A percentile compares a stretch with the other conserved stretches of the same genome.
Conservation (phyloP, 495 filamentous ascomycete species). For the Penicillium crystallinum region DNA sequence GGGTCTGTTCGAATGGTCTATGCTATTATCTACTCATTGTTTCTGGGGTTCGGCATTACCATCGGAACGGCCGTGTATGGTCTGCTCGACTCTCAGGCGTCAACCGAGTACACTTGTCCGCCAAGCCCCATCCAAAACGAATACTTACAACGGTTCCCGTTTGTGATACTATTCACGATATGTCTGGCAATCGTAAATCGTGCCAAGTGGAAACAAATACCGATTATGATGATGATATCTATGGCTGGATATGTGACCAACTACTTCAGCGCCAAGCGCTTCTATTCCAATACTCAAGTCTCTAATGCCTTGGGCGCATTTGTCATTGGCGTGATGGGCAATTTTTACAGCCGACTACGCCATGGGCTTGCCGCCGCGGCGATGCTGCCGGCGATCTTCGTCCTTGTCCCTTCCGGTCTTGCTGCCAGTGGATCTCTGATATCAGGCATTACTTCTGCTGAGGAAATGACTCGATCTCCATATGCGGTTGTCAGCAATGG, state of each 20-base stretch:
- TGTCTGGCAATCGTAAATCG: slow-evolving; percentile 84
- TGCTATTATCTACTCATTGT: slow-evolving; percentile 89
- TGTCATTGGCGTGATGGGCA: slow-evolving; percentile 78
- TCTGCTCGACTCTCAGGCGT: slow-evolving; percentile 68
- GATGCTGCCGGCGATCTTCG: slow-evolving; percentile 89
- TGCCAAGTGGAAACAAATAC: slow-evolving; percentile 83
- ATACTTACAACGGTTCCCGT: slow-evolving; percentile 54
- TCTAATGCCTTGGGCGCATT: slow-evolving; percentile 78
- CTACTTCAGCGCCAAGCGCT: slow-evolving; percentile 67
- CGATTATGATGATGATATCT: slow-evolving; percentile 78
- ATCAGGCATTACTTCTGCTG: slow-evolving; percentile 76
- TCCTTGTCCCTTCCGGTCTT: slow-evolving; percentile 86
- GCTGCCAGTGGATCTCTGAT: slow-evolving; percentile 80
- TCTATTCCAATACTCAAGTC: slow-evolving; percentile 73
- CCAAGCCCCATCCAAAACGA: slow-evolving; percentile 47
- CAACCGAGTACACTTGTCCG: slow-evolving; percentile 64
- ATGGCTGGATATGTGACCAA: slow-evolving; percentile 85
- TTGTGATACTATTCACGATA: slow-evolving; percentile 76
- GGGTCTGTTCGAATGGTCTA: slow-evolving; percentile 95
- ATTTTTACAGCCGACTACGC: slow-evolving; percentile 78
- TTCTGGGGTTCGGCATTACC: slow-evolving; percentile 96
- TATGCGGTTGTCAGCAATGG: slow-evolving; percentile 47
- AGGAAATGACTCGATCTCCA: slow-evolving; percentile 59
- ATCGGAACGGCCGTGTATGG: slow-evolving; percentile 90
- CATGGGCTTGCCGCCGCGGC: slow-evolving; percentile 83